A percentile compares a stretch with the other conserved stretches of the same genome.
These are phyloP conservation scores for Penicillium bovifimosum DNA, from an alignment of 495 filamentous ascomycete genomes.

Conservation along the genomic window DNA sequence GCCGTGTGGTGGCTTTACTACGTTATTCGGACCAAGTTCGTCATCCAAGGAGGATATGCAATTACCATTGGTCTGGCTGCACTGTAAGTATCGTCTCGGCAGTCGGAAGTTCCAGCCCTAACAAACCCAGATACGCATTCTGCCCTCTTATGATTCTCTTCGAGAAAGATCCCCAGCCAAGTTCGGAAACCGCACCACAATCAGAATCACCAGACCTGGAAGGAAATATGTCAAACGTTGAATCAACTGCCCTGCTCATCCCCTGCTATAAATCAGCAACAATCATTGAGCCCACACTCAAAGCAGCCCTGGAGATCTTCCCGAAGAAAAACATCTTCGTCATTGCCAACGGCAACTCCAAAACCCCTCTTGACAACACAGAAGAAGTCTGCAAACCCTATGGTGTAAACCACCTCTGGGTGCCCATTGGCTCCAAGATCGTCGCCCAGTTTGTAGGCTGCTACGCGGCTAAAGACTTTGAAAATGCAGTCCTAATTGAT, in stretches of 20 bases:
- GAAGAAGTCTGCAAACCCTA: constrained; percentile 41
- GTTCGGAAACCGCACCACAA: background rate
- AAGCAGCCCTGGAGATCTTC: constrained; percentile 43
- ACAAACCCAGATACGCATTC: constrained; percentile 31
- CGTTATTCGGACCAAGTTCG: constrained; percentile 32
- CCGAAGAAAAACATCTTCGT: constrained; percentile 42
- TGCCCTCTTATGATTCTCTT: constrained; percentile 34
- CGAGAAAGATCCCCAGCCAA: constrained; percentile 30
- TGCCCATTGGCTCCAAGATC: constrained; percentile 39
- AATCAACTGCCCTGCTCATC: constrained; percentile 41
- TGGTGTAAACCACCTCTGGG: constrained; percentile 39
- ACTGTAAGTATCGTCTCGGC: constrained; percentile 18
- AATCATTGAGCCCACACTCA: constrained; percentile 38
- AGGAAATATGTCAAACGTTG: constrained; percentile 14
- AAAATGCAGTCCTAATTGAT: constrained; percentile 42
- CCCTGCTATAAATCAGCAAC: constrained; percentile 44
- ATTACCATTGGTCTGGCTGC: constrained; percentile 32
- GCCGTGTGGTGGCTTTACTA: constrained; percentile 39
- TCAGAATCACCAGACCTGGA: constrained; percentile 5
- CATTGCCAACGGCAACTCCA: constrained; percentile 40
- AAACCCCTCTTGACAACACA: constrained; percentile 37
- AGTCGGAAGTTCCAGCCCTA: background rate
- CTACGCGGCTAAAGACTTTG: constrained; percentile 35
- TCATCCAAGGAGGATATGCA: constrained; percentile 31
- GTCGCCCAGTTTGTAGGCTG: constrained; percentile 45